These are phyloP conservation scores for Dendrothele bispora DNA, from an alignment of 768 basidiomycete genomes.

Conservation along the genomic window DNA sequence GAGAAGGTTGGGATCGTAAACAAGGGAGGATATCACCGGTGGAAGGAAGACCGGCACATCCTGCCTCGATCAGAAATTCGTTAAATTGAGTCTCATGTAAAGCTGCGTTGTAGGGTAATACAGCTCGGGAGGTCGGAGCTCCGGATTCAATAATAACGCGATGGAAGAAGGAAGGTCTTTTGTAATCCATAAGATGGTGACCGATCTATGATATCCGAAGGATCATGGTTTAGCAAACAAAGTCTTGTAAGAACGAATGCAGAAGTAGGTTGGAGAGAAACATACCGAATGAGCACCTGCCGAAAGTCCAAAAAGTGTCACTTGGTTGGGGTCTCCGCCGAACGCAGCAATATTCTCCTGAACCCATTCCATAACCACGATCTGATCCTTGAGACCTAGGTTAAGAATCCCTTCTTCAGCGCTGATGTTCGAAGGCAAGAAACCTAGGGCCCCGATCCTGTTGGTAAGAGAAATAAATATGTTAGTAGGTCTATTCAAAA, in stretches of 20 bases:
- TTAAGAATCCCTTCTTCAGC: slow-evolving; percentile 29
- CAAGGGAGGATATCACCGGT: too few relatives aligned
- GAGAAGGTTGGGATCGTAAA: too few relatives aligned
- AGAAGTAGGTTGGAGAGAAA: background rate
- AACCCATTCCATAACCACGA: slow-evolving; percentile 34
- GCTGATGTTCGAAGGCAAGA: slow-evolving; percentile 26
- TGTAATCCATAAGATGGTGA: background rate
- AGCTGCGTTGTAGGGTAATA: too few relatives aligned
- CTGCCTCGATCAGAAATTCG: too few relatives aligned
- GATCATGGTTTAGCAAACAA: background rate
- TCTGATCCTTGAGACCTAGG: slow-evolving; percentile 35
- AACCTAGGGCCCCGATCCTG: slow-evolving; percentile 21
- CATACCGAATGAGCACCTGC: background rate
- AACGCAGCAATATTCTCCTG: slow-evolving; percentile 30
- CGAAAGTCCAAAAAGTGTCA: slow-evolving; percentile 13
- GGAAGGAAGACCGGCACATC: too few relatives aligned
- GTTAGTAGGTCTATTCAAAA: too few relatives aligned
- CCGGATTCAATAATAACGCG: background rate
- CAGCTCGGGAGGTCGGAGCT: too few relatives aligned
- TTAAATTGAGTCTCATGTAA: too few relatives aligned
- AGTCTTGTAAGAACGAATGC: background rate
- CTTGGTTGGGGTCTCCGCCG: slow-evolving; percentile 22
- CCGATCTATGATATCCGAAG: background rate
- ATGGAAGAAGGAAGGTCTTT: background rate
- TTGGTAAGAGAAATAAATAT: slow-evolving; percentile 17